phyloP scores from a whole-genome alignment of 345 rosid genomes.

The Eucalyptus cloeziana region DNA sequence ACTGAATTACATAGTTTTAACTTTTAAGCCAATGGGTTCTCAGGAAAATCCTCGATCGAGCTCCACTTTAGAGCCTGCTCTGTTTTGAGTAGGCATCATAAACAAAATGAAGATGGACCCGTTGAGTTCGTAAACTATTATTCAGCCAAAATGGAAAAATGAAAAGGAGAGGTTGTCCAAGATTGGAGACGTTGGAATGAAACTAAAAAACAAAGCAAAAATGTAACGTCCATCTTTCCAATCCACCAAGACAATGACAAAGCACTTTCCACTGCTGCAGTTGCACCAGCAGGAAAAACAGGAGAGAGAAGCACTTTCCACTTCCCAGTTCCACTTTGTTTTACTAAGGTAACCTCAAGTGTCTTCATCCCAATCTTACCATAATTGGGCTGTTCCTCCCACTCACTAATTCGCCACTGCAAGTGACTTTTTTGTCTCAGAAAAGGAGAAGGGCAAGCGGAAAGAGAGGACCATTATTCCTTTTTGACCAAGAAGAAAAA shows the following conservation, averaged over 20 bases:
- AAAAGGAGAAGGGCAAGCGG: background rate
- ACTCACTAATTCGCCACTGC: background rate
- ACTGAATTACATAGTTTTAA: background rate
- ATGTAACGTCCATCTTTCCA: background rate
- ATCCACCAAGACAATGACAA: background rate
- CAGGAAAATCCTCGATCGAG: background rate
- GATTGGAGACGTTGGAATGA: background rate
- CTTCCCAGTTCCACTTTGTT: background rate
- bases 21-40: background rate
- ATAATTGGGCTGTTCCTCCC: background rate
- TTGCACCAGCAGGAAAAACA: background rate
- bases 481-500: background rate
- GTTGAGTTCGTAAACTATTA: background rate
- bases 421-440: background rate
- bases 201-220: background rate
- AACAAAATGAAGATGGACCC: background rate
- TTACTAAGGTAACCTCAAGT: background rate
- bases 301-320: background rate
- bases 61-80: background rate
- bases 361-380: background rate
- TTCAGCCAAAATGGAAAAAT: background rate
- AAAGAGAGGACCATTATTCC: background rate
- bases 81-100: background rate
- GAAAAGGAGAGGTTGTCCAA: background rate
- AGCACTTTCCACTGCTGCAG: background rate